Base-by-base conservation (phyloP, 2,329 filamentous ascomycete species). In the Albophoma yamanashiensis region DNA sequence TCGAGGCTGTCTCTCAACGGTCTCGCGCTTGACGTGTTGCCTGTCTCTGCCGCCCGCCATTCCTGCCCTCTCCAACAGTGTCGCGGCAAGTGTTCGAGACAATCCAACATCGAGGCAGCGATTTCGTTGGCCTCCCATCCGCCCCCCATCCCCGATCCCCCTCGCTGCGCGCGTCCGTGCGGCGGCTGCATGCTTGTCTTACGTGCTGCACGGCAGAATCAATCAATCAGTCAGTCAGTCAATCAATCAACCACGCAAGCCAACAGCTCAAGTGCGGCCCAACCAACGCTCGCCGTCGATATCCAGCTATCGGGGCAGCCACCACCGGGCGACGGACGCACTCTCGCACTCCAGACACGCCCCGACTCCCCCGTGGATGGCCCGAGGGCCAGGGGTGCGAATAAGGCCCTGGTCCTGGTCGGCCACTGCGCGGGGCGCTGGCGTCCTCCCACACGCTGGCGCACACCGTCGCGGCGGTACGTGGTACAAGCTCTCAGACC, bases 181-280 rank as follows among this genome's bases (percentile, higher is more conserved):
- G 45, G 56, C 42, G 56, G 56, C 56, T 58, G 56, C 56, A 50
- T 39, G 56, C 56, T 47, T 50, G 40, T 34, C 56, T 52, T 58
- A 43, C 42, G 42, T 47, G 36, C 56, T 58, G 56, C 56, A 58
- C 56, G 43, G 56, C 56, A 58, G 56, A 50, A 50, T 58, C 56
- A 34, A 43, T 50, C 47, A 50, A 17, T 20, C 47, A 50, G 14
- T 50, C 42, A 25, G 11, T 47, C 43, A 45, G 1, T 45, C 43
- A 17, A 14, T 50, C 45, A 8, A 50, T 17, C 45, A 20, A 1
- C 15, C 25, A n/a, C 2, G 43, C 43, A 25, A 17, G 43, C 43
- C 43, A 52, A 11, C 22, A 25, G 25, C 45, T 27, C 25, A 52
- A n/a, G 5, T n/a, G 17, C 50, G 31, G 20, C 50, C 47, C 27